phyloP scores from a whole-genome alignment of 129 eudicot species.

The Gnaphalium uliginosum region DNA sequence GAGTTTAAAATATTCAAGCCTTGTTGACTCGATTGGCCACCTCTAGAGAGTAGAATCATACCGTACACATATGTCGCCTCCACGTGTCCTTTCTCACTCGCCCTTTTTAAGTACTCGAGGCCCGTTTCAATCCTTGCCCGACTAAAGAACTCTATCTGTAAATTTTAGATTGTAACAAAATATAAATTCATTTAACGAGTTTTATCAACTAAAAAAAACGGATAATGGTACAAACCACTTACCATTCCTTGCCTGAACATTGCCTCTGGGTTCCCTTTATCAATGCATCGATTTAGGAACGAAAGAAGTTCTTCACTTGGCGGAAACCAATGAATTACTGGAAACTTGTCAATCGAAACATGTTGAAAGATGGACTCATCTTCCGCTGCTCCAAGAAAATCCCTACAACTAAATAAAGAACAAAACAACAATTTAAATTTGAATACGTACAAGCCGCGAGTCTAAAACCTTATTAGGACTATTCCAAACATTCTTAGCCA shows the following conservation, averaged over 20 bases:
- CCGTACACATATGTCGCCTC: slow-evolving; percentile 54
- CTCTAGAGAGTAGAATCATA: slow-evolving; percentile 43
- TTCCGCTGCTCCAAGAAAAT: slow-evolving; percentile 48
- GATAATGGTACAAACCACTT: slow-evolving; percentile 7
- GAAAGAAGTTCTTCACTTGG: slow-evolving; percentile 31
- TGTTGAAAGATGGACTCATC: slow-evolving; percentile 42
- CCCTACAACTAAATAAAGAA: slow-evolving; percentile 35
- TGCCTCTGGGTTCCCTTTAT: slow-evolving; percentile 51
- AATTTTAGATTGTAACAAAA: background rate
- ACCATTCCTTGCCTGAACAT: slow-evolving; percentile 54
- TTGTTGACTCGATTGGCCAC: slow-evolving; percentile 39
- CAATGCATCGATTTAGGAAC: slow-evolving; percentile 41
- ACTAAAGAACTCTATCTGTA: slow-evolving; percentile 44
- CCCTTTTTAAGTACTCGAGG: slow-evolving; percentile 43
- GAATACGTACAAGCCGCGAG: too few species aligned
- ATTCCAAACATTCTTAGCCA: background rate
- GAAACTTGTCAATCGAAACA: slow-evolving; percentile 43
- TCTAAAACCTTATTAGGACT: background rate
- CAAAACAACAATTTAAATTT: background rate
- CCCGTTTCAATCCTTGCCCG: slow-evolving; percentile 38
- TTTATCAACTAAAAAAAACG: background rate
- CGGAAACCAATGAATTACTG: slow-evolving; percentile 45
- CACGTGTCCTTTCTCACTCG: slow-evolving; percentile 43
- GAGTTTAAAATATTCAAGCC: slow-evolving; percentile 41
- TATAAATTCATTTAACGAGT: background rate